Conservation (phyloP, 305 asterid genomes). For the Rubia tinctorum region DNA sequence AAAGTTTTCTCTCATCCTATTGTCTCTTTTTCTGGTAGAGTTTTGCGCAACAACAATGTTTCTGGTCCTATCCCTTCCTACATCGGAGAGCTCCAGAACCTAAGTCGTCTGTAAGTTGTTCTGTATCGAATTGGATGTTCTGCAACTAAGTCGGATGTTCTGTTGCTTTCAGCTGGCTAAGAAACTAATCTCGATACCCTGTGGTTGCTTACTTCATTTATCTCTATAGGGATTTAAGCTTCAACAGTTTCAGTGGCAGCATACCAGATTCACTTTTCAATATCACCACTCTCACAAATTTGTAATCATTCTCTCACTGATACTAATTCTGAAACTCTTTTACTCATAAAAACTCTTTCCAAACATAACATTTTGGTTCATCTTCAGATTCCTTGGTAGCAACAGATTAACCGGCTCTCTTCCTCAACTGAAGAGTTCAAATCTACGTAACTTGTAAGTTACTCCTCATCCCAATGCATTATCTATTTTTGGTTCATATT, state of each 20-base stretch:
- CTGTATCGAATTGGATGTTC: background rate
- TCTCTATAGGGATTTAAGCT: slow-evolving; percentile 75
- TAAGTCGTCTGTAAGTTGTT: slow-evolving; percentile 53
- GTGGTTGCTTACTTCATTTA: background rate
- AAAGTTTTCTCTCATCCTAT: background rate
- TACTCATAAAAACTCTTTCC: background rate
- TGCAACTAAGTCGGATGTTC: background rate
- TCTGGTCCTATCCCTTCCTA: slow-evolving; percentile 61
- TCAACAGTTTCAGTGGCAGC: slow-evolving; percentile 65
- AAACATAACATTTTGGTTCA: background rate
- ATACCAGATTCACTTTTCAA: slow-evolving; percentile 55
- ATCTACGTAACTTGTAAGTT: slow-evolving; percentile 51
- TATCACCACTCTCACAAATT: slow-evolving; percentile 38
- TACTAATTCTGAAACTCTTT: background rate
- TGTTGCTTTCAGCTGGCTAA: background rate
- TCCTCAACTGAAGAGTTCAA: slow-evolving; percentile 35
- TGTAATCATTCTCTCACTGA: slow-evolving; percentile 38
- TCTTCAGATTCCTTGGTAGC: slow-evolving; percentile 71
- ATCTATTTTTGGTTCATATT: background rate
- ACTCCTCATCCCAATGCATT: background rate
- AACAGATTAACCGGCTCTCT: slow-evolving; percentile 53
- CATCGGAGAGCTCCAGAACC: slow-evolving; percentile 34
- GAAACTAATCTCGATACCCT: background rate
- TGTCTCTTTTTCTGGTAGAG: slow-evolving; percentile 32
- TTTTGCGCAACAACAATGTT: slow-evolving; percentile 72